phyloP scores from a whole-genome alignment of 2,329 filamentous ascomycete genomes.

The Cercospora sp. region DNA sequence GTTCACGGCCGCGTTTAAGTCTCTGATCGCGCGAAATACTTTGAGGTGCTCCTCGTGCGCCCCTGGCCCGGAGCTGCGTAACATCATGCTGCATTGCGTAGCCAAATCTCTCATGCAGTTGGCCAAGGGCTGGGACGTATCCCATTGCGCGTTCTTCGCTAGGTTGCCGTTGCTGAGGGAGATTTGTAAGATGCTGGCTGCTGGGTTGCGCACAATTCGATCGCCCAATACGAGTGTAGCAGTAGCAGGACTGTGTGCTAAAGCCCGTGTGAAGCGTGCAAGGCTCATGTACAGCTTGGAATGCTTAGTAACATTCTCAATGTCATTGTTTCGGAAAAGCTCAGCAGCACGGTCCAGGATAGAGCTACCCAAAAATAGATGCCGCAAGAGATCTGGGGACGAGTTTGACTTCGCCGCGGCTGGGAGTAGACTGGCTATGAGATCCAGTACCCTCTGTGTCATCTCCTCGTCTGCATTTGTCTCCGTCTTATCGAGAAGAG shows the following conservation, averaged over 20 bases:
- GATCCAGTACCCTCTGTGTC: conserved; percentile 22
- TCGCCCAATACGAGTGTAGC: conserved; percentile 39
- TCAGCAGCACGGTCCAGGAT: conserved; percentile 43
- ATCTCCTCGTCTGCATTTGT: conserved; percentile 23
- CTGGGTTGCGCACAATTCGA: conserved; percentile 39
- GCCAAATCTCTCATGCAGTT: conserved; percentile 36
- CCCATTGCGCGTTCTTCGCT: conserved; percentile 15
- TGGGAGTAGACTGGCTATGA: conserved; percentile 32
- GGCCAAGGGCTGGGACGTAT: conserved; percentile 32
- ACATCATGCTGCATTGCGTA: conserved; percentile 39
- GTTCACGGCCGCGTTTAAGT: conserved; percentile 13
- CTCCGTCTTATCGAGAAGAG: neutral
- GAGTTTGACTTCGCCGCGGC: conserved; percentile 31
- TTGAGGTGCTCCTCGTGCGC: conserved; percentile 30
- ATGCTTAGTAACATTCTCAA: conserved; percentile 42
- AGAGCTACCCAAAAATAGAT: conserved; percentile 42
- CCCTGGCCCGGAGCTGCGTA: conserved; percentile 24
- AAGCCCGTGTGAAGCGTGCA: conserved; percentile 43
- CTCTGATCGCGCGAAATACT: conserved; percentile 16
- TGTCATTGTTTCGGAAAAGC: conserved; percentile 45
- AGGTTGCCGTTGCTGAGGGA: conserved; percentile 34
- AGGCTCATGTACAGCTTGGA: conserved; percentile 43
- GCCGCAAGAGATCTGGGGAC: conserved; percentile 31
- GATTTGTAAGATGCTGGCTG: conserved; percentile 42
- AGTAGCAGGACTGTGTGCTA: conserved; percentile 40